Evolutionary conservation across 2,329 filamentous ascomycete genomes (phyloP), one percentile per base, ranked within the genome.

Genomic region (Neospermospora avenae): DNA sequence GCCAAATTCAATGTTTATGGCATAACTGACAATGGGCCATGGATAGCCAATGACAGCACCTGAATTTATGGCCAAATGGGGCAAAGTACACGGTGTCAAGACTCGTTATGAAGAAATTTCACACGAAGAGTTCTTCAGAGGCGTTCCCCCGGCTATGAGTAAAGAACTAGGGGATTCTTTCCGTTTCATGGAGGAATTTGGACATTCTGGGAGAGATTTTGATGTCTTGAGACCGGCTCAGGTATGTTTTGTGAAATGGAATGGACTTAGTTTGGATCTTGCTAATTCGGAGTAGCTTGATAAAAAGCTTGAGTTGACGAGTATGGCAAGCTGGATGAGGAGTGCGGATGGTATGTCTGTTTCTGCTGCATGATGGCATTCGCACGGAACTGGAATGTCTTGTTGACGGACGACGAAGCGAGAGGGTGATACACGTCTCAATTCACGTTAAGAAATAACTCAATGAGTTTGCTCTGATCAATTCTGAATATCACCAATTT

Each of bases 181-280:
- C 0, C 72, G 75, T 51, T 74, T 71, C 64, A 71, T 68, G 22
- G 59, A 66, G 51, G 75, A 73, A 20, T 71, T 74, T 57, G 68
- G 70, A 16, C 69, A 74, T 46, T 75, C 70, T 64, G 74, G 74
- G 1, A 76, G 73, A 58, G 74, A 74, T 7, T 64, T 60, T 28
- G 65, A 71, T 3, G 57, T 74, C 22, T 51, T 62, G 18, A 51
- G 60, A 52, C 63, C 66, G 14, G 55, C 39, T 37, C 48, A 65
- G 48, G 66, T 68, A 58, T 63, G 65, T 63, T 11, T 25, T 13
- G 5, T 31, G 34, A 14, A 22, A 41, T 13, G 39, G 1, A 14
- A 53, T 37, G n/a, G n/a, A 31, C n/a, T n/a, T n/a, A 28, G 24
- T 14, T 3, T 13, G 8, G 10, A 42, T 13, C 46, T 60, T 53